phyloP scores from a whole-genome alignment of 2,329 filamentous ascomycete genomes.

The Monosporascus sp. region DNA sequence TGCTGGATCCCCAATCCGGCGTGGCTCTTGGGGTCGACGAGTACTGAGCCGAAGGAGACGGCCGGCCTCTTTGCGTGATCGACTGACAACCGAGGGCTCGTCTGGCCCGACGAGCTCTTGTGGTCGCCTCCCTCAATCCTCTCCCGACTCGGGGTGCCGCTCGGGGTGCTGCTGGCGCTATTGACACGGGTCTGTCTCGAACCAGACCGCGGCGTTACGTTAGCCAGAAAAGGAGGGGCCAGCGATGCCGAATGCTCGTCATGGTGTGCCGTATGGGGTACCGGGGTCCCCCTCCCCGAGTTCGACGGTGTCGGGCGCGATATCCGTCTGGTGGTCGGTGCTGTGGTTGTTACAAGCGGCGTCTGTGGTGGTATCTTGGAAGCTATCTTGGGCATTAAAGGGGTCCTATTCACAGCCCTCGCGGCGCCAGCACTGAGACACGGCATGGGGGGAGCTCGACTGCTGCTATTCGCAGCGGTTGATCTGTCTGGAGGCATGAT shows the following conservation, averaged over 20 bases:
- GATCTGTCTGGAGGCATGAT: conserved; percentile 40
- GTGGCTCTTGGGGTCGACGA: conserved; percentile 26
- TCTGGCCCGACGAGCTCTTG: conserved; percentile 27
- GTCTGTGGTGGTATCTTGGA: conserved; percentile 27
- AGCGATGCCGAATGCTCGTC: conserved; percentile 53
- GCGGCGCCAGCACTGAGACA: conserved; percentile 59
- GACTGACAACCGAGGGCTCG: conserved; percentile 27
- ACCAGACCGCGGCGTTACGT: conserved; percentile 75
- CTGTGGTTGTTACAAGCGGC: conserved; percentile 27
- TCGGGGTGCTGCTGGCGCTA: conserved; percentile 63
- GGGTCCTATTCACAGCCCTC: conserved; percentile 44
- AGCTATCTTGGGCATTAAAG: conserved; percentile 53
- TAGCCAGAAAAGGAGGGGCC: conserved; percentile 54
- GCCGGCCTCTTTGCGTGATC: conserved; percentile 25
- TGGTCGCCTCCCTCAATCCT: conserved; percentile 39
- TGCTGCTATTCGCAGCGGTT: conserved; percentile 39
- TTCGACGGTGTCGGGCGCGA: conserved; percentile 18
- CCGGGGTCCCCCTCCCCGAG: conserved; percentile 22
- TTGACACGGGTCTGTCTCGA: conserved; percentile 66
- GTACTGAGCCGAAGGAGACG: conserved; percentile 36
- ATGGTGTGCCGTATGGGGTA: conserved; percentile 21
- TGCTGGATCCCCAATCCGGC: conserved; percentile 21
- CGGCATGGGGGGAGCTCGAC: conserved; percentile 56
- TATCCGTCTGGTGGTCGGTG: conserved; percentile 36
- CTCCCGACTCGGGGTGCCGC: conserved; percentile 49